Evolutionary conservation across 192 early-diverging fungal genomes (phyloP), one percentile per base, ranked within the genome.

Genomic region (Backusella luteola): DNA sequence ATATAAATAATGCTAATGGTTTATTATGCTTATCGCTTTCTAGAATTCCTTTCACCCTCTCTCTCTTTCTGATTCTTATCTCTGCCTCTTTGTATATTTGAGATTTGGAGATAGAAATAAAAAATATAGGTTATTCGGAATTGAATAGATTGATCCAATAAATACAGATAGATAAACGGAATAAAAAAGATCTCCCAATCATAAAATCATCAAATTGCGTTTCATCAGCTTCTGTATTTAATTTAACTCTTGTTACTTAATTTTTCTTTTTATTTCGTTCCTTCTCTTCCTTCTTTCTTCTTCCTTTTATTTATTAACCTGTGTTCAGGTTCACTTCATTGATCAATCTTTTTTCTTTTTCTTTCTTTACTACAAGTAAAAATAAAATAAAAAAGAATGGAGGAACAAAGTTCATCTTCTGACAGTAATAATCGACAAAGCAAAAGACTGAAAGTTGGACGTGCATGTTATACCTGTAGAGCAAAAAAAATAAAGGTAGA

Each of bases 401-500:
- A 63, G 7, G 56, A 63, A 29, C 19, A 49, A 7, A 49, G n/a
- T 6, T 63, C 56, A 11, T 15, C 26, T 12, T 23, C 56, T 63
- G 56, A 29, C 26, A 63, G 5, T 17, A 49, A 49, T 49, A 49
- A 63, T 63, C 56, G 56, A 63, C 56, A 46, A 56, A 49, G 49
- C 35, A 73, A 73, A 56, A 34, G 73, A n/a, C 35, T 75, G 14
- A 75, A 75, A 67, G 73, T 75, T 17, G 73, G 73, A 44, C 34
- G 73, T 21, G 73, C 73, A 3, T 75, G 73, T 23, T 75, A 75
- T 42, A 66, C 73, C 15, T 75, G 73, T 67, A 19, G 73, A 66
- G 56, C 66, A 23, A 75, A 75, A 38, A 75, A 75, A 44, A 75
- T 75, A 66, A 75, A 75, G 73, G 73, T 75, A 67, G 38, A 66